These are phyloP conservation scores for Emericellopsis atlantica DNA, from an alignment of 2,329 filamentous ascomycete genomes.

Conservation along the genomic window DNA sequence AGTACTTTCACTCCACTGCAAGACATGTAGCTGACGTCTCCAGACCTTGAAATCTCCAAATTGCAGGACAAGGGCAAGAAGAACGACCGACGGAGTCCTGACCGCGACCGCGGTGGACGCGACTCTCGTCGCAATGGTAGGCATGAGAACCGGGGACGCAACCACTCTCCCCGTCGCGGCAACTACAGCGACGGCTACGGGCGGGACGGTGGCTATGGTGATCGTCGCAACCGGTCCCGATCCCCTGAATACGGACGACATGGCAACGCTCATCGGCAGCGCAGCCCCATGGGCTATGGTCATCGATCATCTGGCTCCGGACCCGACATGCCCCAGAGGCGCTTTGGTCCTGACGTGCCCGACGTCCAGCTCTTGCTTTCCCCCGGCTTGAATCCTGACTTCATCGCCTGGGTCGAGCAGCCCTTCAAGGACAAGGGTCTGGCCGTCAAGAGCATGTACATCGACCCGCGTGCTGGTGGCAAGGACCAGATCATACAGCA, in stretches of 20 bases:
- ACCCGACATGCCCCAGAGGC: slow-evolving; percentile 63
- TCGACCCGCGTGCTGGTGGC: slow-evolving; percentile 58
- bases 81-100: slow-evolving; percentile 48
- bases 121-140: slow-evolving; percentile 26
- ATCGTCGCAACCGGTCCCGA: slow-evolving; percentile 48
- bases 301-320: slow-evolving; percentile 33
- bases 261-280: slow-evolving; percentile 44
- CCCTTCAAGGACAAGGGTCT: slow-evolving; percentile 62
- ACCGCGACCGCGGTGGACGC: slow-evolving; percentile 22
- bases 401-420: slow-evolving; percentile 70
- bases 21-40: slow-evolving; percentile 12
- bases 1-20: slow-evolving; percentile 23
- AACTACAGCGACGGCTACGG: slow-evolving; percentile 52
- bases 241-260: slow-evolving; percentile 42
- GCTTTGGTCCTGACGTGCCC: slow-evolving; percentile 58
- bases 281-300: slow-evolving; percentile 56
- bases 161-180: slow-evolving; percentile 47
- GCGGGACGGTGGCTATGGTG: slow-evolving; percentile 28
- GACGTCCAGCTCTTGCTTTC: slow-evolving; percentile 82
- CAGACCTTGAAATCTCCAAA: slow-evolving; percentile 84
- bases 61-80: slow-evolving; percentile 64
- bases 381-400: slow-evolving; percentile 65
- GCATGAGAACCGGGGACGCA: slow-evolving; percentile 43
- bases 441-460: slow-evolving; percentile 64
- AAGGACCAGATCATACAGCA: slow-evolving; percentile 70